Evolutionary conservation across 495 filamentous ascomycete genomes (phyloP), one percentile per base, ranked within the genome.

Genomic region (Penicillium coprophilum): DNA sequence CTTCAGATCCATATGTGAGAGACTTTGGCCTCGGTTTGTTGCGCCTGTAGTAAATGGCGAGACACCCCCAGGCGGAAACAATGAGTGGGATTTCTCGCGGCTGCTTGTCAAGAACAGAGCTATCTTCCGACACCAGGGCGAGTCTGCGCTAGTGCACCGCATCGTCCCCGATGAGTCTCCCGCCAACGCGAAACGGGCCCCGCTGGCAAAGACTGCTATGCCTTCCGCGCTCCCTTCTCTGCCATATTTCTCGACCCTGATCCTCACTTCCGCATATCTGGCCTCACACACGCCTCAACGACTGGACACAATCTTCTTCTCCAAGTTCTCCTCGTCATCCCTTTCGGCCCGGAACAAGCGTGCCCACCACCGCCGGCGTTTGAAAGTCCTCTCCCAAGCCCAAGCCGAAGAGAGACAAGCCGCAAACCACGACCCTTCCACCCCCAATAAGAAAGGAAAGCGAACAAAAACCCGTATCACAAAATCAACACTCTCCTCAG

Each of bases 231-330:
- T 77, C 6, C 73, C 72, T 10, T 68, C 69, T 49, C 63, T 97
- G 23, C 90, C 92, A 11, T 88, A 90, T 60, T 91, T 89, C 64
- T 86, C 94, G 20, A 87, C 90, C 44, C 77, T 91, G 38, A 82
- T 97, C 54, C 81, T 98, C 13, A 82, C 93, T 36, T 88, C 92
- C 46, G 86, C 92, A 20, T 98, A 96, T 72, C 83, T 98, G 5
- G 90, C 93, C 56, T 96, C 92, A 4, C 89, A 92, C 75, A 97
- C 90, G 65, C 85, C 89, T 1, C 79, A 91, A 17, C 76, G 85
- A 40, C 81, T 87, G 36, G 94, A 98, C 70, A 78, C 84, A 2
- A 80, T 85, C 28, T 86, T 92, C 64, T 97, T 98, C 77, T 92
- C 87, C 52, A 95, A 92, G 53, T 81, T 84, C 65, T 84, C 85